Conservation (phyloP, 176 grass and related monocot genomes). For the Juncus effusus region DNA sequence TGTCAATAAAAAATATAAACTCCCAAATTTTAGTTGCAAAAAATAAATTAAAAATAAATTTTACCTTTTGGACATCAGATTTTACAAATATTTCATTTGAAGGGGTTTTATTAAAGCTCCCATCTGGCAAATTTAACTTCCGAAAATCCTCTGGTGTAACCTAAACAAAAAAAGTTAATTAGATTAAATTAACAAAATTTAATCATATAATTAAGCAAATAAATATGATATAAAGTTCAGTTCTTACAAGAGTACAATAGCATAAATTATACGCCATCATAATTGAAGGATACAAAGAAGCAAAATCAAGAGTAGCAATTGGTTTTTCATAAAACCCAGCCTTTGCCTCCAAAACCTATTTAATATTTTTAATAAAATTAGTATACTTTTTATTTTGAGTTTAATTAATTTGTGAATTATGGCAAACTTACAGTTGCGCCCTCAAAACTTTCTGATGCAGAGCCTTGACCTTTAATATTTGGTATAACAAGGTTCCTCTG, state of each 20-base stretch:
- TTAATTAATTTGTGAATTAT: too few relatives aligned
- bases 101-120: slow-evolving; percentile 85
- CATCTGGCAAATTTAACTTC: slow-evolving; percentile 68
- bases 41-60: background rate
- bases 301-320: slow-evolving; percentile 98
- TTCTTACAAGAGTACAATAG: slow-evolving; percentile 96
- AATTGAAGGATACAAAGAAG: slow-evolving; percentile 98
- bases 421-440: slow-evolving; percentile 92
- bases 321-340: slow-evolving; percentile 98
- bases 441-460: slow-evolving; percentile 84
- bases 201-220: slow-evolving; percentile 29
- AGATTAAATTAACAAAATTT: slow-evolving; percentile 13
- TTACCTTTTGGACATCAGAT: slow-evolving; percentile 86
- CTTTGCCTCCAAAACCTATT: slow-evolving; percentile 95
- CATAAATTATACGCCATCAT: slow-evolving; percentile 99
- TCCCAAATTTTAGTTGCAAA: slow-evolving; percentile 7
- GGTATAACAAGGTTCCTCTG: slow-evolving; percentile 96
- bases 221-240: background rate
- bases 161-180: slow-evolving; percentile 36
- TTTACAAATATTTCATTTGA: slow-evolving; percentile 98
- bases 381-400: too few relatives aligned
- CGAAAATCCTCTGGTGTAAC: slow-evolving; percentile 81
- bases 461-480: slow-evolving; percentile 88
- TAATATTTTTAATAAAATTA: slow-evolving; percentile 6
- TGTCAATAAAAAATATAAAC: background rate